phyloP scores from a whole-genome alignment of 495 filamentous ascomycete species.

The Aspergillus panamensis region DNA sequence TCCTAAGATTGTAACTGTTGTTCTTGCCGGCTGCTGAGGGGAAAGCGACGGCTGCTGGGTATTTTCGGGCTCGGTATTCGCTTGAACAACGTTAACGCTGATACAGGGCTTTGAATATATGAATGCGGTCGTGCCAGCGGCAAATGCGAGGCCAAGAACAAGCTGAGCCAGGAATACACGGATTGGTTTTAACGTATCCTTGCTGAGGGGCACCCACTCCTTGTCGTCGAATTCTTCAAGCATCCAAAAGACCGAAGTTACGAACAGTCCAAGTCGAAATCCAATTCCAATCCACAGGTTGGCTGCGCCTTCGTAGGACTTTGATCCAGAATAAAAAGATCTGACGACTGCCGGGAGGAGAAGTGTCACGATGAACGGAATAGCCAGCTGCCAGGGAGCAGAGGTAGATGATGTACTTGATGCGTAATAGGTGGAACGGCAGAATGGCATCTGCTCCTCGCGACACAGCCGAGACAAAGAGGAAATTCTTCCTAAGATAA shows the following conservation, averaged over 20 bases:
- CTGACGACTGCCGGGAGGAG: constrained; percentile 75
- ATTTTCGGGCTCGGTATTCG: constrained; percentile 22
- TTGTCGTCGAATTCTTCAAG: constrained; percentile 89
- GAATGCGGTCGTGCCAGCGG: constrained; percentile 66
- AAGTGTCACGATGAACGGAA: constrained; percentile 72
- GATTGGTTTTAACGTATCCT: constrained; percentile 65
- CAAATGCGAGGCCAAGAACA: constrained; percentile 64
- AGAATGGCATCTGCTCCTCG: constrained; percentile 98
- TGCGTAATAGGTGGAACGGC: constrained; percentile 91
- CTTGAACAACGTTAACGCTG: constrained; percentile 48
- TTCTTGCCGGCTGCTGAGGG: constrained; percentile 40
- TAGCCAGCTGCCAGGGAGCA: constrained; percentile 79
- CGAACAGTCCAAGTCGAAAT: constrained; percentile 70
- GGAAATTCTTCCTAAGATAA: constrained; percentile 73
- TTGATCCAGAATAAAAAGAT: constrained; percentile 68
- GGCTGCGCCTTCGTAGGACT: constrained; percentile 82
- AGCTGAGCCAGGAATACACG: constrained; percentile 73
- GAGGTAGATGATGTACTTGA: constrained; percentile 90
- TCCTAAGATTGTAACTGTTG: constrained; percentile 75
- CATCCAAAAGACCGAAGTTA: constrained; percentile 80
- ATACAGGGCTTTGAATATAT: constrained; percentile 73
- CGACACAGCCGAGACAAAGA: constrained; percentile 91
- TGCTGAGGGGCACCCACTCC: constrained; percentile 66
- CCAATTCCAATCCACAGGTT: constrained; percentile 77
- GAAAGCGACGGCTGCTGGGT: constrained; percentile 28